Evolutionary conservation across 1,139 yeast species (phyloP).

Genomic region (Blastobotrys persicus): DNA sequence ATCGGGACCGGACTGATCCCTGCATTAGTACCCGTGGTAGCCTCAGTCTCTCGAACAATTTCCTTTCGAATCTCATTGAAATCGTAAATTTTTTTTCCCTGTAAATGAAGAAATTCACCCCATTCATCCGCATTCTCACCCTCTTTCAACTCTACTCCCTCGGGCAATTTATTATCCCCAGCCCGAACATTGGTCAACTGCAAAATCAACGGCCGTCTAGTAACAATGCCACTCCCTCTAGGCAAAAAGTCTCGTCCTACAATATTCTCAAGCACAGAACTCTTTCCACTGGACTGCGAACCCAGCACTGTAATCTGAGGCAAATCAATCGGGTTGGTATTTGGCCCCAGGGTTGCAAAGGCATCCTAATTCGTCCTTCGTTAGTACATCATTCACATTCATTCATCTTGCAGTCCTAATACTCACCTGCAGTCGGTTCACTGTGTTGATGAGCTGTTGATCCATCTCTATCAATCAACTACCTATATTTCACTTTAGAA

Average conservation of each 20-base stretch:
- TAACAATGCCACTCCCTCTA: slow-evolving; percentile 93
- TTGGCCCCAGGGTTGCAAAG: slow-evolving; percentile 82
- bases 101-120: slow-evolving; percentile 96
- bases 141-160: slow-evolving; percentile 60
- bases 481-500: neutral
- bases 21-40: slow-evolving; percentile 86
- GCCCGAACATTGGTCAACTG: slow-evolving; percentile 63
- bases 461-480: slow-evolving; percentile 55
- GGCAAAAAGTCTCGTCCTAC: slow-evolving; percentile 97
- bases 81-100: slow-evolving; percentile 80
- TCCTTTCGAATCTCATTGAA: slow-evolving; percentile 90
- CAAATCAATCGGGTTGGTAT: slow-evolving; percentile 54
- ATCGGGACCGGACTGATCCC: slow-evolving; percentile 94
- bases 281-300: slow-evolving; percentile 91
- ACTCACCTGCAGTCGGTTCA: slow-evolving; percentile 76
- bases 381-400: neutral
- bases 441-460: slow-evolving; percentile 81
- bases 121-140: slow-evolving; percentile 91
- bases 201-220: slow-evolving; percentile 85
- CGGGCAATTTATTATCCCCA: slow-evolving; percentile 85
- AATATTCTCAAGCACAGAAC: slow-evolving; percentile 89
- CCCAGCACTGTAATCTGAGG: slow-evolving; percentile 98
- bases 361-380: slow-evolving; percentile 58
- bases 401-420: neutral
- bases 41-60: slow-evolving; percentile 90